Evolutionary conservation across 176 grass and related monocot species (phyloP).

Genomic region (Zea luxurians): DNA sequence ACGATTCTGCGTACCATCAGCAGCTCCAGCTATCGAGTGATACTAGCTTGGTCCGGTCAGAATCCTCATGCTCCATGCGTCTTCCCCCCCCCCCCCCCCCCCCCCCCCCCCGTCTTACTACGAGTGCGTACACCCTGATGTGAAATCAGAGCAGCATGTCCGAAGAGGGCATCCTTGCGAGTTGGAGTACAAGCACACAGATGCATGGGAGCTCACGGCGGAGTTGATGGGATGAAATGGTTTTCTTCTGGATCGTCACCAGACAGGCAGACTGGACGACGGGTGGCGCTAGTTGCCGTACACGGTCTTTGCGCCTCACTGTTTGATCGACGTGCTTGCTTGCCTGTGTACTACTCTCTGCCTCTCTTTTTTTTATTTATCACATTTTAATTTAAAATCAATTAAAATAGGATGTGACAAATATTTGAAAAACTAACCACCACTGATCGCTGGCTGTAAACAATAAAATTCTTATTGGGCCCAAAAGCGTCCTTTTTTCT

Average conservation of each 20-base stretch:
- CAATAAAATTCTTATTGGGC: not conserved
- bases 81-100: too few relatives aligned
- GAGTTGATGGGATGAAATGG: not conserved
- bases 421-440: too few relatives aligned
- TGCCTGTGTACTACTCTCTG: too few relatives aligned
- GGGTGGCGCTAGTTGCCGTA: constrained; percentile 14
- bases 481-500: constrained; percentile 1
- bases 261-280: not conserved
- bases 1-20: constrained; percentile 8
- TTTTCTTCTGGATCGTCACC: not conserved
- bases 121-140: not conserved
- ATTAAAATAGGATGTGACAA: too few relatives aligned
- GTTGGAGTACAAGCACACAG: not conserved
- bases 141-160: too few relatives aligned
- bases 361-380: too few relatives aligned
- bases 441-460: too few relatives aligned
- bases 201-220: constrained; percentile 23
- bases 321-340: too few relatives aligned
- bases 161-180: constrained; percentile 3
- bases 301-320: not conserved
- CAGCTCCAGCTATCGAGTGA: too few relatives aligned
- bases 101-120: too few relatives aligned
- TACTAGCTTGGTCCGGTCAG: constrained; percentile 43
- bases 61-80: constrained; percentile 46
- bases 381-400: too few relatives aligned